Percentiles rank a stretch among this genome's conserved stretches.
phyloP scores from a whole-genome alignment of 2,329 filamentous ascomycete genomes.

The Pezicula neosporulosa region DNA sequence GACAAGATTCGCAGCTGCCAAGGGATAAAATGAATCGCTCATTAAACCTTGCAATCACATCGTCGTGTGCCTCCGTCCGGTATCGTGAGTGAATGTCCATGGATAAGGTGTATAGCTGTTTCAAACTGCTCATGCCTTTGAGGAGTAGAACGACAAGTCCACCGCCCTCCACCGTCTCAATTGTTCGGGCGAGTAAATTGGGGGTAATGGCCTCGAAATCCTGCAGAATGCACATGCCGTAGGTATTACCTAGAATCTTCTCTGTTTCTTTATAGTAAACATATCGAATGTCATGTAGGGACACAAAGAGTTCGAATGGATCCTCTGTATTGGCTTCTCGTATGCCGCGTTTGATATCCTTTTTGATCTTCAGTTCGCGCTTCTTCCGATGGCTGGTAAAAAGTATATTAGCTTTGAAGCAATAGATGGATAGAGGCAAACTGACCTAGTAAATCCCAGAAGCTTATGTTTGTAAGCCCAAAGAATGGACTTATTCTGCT shows the following conservation, averaged over 20 bases:
- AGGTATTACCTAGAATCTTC: constrained; percentile 97
- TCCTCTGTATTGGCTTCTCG: constrained; percentile 91
- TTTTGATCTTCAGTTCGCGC: constrained; percentile 97
- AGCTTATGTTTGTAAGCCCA: constrained; percentile 99
- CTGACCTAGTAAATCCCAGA: constrained; percentile 77
- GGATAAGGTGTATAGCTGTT: constrained; percentile 92
- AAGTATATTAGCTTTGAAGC: constrained; percentile 11
- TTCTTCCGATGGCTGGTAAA: constrained; percentile 83
- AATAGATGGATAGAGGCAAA: constrained; percentile 5
- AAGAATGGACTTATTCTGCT: constrained; percentile 91
- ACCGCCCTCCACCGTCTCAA: constrained; percentile 97
- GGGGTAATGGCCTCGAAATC: constrained; percentile 97
- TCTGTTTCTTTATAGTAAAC: constrained; percentile 99
- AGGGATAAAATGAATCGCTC: constrained; percentile 94
- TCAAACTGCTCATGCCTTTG: constrained; percentile 95
- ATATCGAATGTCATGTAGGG: constrained; percentile 95
- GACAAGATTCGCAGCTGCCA: constrained; percentile 89
- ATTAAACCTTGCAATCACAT: constrained; percentile 95
- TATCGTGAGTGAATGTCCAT: constrained; percentile 99
- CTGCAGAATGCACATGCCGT: constrained; percentile 96
- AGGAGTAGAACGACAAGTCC: constrained; percentile 85
- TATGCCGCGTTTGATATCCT: constrained; percentile 92
- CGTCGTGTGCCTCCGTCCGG: constrained; percentile 90
- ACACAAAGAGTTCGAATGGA: constrained; percentile 95
- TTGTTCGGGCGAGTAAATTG: constrained; percentile 90